phyloP scores from a whole-genome alignment of 176 grass and related monocot genomes.

The Saccharum officinarum region DNA sequence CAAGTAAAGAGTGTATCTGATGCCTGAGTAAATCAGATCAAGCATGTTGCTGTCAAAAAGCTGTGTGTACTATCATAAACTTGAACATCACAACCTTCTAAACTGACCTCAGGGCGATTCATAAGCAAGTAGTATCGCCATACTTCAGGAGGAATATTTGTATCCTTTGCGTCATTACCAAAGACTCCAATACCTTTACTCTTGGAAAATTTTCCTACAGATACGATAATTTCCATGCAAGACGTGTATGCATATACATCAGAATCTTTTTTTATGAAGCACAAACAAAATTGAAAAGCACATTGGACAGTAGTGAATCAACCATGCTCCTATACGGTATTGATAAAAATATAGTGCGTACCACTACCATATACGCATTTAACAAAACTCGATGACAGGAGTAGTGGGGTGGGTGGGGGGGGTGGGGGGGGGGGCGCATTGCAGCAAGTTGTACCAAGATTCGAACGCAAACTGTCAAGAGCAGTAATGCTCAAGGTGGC shows the following conservation, averaged over 20 bases:
- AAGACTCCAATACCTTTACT: conserved; percentile 94
- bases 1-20: conserved; percentile 97
- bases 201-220: conserved; percentile 89
- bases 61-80: background rate
- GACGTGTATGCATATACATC: conserved; percentile 13
- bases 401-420: too few relatives aligned
- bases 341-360: background rate
- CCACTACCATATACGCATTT: background rate
- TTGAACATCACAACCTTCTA: conserved; percentile 22
- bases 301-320: background rate
- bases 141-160: conserved; percentile 84
- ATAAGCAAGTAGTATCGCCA: conserved; percentile 97
- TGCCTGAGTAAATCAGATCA: conserved; percentile 52
- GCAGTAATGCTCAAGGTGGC: too few relatives aligned
- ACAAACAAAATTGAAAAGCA: background rate
- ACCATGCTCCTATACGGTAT: background rate
- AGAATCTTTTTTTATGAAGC: background rate
- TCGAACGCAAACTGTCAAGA: background rate
- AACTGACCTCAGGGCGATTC: conserved; percentile 87
- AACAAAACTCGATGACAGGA: background rate
- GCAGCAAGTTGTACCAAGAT: background rate
- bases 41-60: conserved; percentile 5
- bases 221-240: conserved; percentile 27
- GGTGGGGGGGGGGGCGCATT: background rate
- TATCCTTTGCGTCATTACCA: conserved; percentile 92